Evolutionary conservation across 495 filamentous ascomycete genomes (phyloP), one percentile per base, ranked within the genome.

Genomic region (Penicillium coprophilum): DNA sequence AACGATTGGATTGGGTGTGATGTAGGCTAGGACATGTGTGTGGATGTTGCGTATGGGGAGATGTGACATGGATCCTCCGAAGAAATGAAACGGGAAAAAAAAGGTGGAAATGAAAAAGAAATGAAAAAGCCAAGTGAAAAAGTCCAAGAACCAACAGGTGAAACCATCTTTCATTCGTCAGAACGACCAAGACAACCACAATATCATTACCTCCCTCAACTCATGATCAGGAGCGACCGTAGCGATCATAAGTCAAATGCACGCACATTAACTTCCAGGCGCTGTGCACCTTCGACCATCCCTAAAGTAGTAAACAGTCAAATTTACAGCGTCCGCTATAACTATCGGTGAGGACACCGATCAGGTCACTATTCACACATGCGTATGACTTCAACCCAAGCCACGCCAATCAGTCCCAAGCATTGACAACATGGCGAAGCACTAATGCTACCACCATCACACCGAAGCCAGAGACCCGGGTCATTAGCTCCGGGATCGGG

Each of bases 361-460:
- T 23, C 38, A 28, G 15, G 27, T 45, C 24, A 17, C 7, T 11
- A 40, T 40, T 32, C 21, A 32, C 38, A 48, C 47, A 36, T 49
- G 45, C 36, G 17, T 36, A 36, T 41, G 55, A 21, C 23, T 19
- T 46, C 27, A 10, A 20, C n/a, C 13, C 9, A 43, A 40, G 23
- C 31, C 15, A 30, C 10, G 15, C 61, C 61, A 63, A 63, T 60
- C 57, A 63, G 13, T 9, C 20, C 12, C 24, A 53, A 44, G 57
- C 57, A 61, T 46, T 56, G 48, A 61, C 58, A 39, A 56, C 41
- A 41, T 32, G 51, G 32, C 20, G 10, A 38, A 58, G 38, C 43
- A 40, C 61, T 64, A 64, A 53, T 64, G 61, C 61, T 56, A 50
- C 51, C 50, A 52, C 44, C 51, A 58, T 58, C 62, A 64, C 62